Evolutionary conservation across 2,329 filamentous ascomycete genomes (phyloP).

Genomic region (Clarireedia sp.): DNA sequence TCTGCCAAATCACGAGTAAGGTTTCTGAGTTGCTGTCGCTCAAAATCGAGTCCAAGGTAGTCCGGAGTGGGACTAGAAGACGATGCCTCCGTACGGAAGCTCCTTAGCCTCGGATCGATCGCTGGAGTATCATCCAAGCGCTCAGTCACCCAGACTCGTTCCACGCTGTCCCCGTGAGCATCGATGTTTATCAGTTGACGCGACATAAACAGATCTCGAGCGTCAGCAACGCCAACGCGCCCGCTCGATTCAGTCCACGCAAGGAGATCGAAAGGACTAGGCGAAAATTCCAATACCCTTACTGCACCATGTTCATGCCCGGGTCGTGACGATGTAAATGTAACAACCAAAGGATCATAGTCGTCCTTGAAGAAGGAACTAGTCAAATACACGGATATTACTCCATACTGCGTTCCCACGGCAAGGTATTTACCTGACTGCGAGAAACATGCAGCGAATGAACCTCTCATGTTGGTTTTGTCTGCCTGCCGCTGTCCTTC

Average conservation of each 20-base stretch:
- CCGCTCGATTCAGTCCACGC: constrained; percentile 91
- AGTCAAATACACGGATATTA: constrained; percentile 67
- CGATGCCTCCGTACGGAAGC: constrained; percentile 19
- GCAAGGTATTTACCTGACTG: constrained; percentile 63
- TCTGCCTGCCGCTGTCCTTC: constrained; percentile 51
- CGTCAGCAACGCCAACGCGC: constrained; percentile 64
- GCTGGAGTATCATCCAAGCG: constrained; percentile 13
- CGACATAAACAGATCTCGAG: constrained; percentile 56
- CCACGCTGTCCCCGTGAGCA: constrained; percentile 44
- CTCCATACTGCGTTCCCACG: constrained; percentile 72
- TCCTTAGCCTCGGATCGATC: constrained; percentile 25
- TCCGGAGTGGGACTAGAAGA: constrained; percentile 25
- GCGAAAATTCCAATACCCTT: constrained; percentile 85
- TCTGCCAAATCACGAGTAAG: constrained; percentile 30
- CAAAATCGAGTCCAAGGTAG: constrained; percentile 22
- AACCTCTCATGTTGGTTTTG: constrained; percentile 51
- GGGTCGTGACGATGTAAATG: constrained; percentile 71
- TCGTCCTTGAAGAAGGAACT: constrained; percentile 36
- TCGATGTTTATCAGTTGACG: constrained; percentile 63
- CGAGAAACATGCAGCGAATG: constrained; percentile 74
- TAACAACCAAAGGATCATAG: constrained; percentile 58
- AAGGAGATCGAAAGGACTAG: constrained; percentile 80
- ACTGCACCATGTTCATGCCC: constrained; percentile 54
- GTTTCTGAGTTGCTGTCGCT: constrained; percentile 23
- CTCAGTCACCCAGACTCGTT: constrained; percentile 22